These are phyloP conservation scores for Apophysomyces sp. DNA, from an alignment of 371 early-diverging fungal genomes.

Conservation along the genomic window DNA sequence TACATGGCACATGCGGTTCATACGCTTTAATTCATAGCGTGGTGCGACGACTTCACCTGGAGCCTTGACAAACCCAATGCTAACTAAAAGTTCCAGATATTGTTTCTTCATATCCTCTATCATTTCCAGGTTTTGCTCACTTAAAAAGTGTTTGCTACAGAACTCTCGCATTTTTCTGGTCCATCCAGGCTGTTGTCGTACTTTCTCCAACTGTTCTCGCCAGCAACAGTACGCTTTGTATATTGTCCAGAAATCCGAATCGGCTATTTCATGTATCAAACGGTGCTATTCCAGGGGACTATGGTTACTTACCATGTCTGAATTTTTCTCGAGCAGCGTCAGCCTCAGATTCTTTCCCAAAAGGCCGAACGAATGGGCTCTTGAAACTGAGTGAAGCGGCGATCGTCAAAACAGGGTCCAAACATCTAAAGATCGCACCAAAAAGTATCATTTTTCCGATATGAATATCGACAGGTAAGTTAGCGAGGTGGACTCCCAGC, in stretches of 20 bases:
- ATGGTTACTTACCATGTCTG: conserved; percentile 23
- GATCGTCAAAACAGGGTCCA: conserved; percentile 80
- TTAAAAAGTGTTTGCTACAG: conserved; percentile 58
- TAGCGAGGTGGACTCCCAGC: conserved; percentile 84
- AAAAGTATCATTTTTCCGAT: conserved; percentile 89
- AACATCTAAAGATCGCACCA: conserved; percentile 78
- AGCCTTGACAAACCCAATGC: conserved; percentile 70
- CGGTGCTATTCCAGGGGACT: not conserved
- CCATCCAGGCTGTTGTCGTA: conserved; percentile 31
- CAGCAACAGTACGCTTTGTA: conserved; percentile 76
- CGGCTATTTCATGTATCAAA: conserved; percentile 16
- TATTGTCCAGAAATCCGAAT: conserved; percentile 80
- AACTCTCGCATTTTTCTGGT: conserved; percentile 46
- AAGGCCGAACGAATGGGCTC: conserved; percentile 73
- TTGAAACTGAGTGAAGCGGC: conserved; percentile 76
- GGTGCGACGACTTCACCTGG: conserved; percentile 11
- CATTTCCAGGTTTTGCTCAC: conserved; percentile 60
- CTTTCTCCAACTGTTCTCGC: conserved; percentile 42
- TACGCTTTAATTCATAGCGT: conserved; percentile 18
- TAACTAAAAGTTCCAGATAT: conserved; percentile 67
- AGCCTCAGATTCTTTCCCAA: conserved; percentile 65
- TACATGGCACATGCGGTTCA: conserved; percentile 43
- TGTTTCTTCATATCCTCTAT: conserved; percentile 84
- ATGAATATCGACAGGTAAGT: conserved; percentile 85
- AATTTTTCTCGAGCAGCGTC: conserved; percentile 54